These are phyloP conservation scores for Acer saccharum DNA, from an alignment of 345 rosid genomes.

Conservation along the genomic window DNA sequence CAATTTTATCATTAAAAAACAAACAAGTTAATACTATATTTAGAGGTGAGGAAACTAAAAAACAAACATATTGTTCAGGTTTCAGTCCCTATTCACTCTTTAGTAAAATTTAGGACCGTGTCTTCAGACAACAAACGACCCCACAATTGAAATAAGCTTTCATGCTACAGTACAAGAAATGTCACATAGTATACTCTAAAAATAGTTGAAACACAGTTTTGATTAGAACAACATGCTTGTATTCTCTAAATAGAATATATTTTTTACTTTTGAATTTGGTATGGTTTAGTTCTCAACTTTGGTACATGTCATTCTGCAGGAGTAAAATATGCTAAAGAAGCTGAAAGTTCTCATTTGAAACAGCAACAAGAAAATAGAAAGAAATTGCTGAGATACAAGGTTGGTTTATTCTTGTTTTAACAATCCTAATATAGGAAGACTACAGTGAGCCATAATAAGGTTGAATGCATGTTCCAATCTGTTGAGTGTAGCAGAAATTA, in stretches of 20 bases:
- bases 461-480: no score
- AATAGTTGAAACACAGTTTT: conserved; percentile 7
- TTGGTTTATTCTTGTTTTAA: conserved; percentile 28
- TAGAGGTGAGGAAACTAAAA: no score
- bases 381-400: conserved; percentile 67
- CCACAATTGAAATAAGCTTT: neutral
- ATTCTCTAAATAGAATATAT: neutral
- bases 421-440: neutral
- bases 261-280: conserved; percentile 1
- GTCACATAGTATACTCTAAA: neutral
- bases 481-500: no score
- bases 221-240: neutral
- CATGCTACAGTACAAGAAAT: conserved; percentile 5
- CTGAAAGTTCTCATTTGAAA: conserved; percentile 58
- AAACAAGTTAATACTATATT: no score
- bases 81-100: no score
- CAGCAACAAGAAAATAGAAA: conserved; percentile 61
- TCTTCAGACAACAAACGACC: no score
- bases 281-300: conserved; percentile 12
- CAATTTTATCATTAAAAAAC: no score
- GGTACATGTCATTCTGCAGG: conserved; percentile 27
- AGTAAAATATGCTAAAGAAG: conserved; percentile 43
- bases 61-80: no score
- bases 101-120: no score
- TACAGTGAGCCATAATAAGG: neutral